Conservation (phyloP, 2,329 filamentous ascomycete genomes). For the Paraphaeosphaeria minitans region DNA sequence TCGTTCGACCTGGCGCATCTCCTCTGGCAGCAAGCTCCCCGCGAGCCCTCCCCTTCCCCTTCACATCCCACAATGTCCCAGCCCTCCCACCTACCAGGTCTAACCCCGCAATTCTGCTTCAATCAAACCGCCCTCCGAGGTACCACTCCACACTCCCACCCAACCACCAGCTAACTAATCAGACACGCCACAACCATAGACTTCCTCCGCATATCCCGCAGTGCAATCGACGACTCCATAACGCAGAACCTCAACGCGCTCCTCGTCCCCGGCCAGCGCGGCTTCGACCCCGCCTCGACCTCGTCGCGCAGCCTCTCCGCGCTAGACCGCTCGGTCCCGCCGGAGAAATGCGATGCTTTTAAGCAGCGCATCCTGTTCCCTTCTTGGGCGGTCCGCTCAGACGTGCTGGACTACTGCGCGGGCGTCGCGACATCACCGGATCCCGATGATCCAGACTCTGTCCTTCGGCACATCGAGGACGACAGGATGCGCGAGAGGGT, state of each 20-base stretch:
- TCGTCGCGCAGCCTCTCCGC: constrained; percentile 63
- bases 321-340: constrained; percentile 58
- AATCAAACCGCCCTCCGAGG: constrained; percentile 57
- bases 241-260: constrained; percentile 91
- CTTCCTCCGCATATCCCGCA: constrained; percentile 85
- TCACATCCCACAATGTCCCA: constrained; percentile 46
- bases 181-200: constrained; percentile 59
- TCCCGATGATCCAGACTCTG: constrained; percentile 79
- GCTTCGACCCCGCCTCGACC: constrained; percentile 83
- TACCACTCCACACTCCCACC: constrained; percentile 26
- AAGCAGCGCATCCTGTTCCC: constrained; percentile 81
- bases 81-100: constrained; percentile 45
- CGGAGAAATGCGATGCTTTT: constrained; percentile 69
- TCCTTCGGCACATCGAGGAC: constrained; percentile 71
- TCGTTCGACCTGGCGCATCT: constrained; percentile 34
- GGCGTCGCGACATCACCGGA: constrained; percentile 86
- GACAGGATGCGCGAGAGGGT: constrained; percentile 72
- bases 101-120: constrained; percentile 59
- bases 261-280: constrained; percentile 70
- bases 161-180: constrained; percentile 42
- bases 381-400: constrained; percentile 81
- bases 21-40: constrained; percentile 36
- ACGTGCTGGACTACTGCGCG: constrained; percentile 88
- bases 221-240: constrained; percentile 90
- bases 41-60: constrained; percentile 15